Evolutionary conservation across 2,329 filamentous ascomycete genomes (phyloP).

Genomic region (Alternaria gansuensis): DNA sequence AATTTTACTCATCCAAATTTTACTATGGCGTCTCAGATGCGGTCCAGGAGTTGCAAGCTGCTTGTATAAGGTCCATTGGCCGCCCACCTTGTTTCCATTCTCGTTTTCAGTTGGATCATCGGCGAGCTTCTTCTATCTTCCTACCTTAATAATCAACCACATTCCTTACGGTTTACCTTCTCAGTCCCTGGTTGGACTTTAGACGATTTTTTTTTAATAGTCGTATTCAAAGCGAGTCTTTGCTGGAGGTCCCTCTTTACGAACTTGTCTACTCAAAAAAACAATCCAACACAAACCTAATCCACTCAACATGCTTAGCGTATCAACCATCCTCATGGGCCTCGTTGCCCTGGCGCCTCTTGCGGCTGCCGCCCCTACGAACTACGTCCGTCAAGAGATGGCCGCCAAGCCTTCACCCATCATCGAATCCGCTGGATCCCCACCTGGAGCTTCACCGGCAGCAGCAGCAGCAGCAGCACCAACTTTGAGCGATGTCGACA

Average conservation of each 20-base stretch:
- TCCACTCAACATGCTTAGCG: constrained; percentile 51
- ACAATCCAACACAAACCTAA: constrained; percentile 42
- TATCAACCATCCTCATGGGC: constrained; percentile 48
- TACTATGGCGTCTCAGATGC: constrained; percentile 51
- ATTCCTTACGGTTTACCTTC: constrained; percentile 51
- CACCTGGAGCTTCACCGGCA: constrained; percentile 32
- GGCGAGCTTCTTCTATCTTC: constrained; percentile 44
- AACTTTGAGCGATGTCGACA: constrained; percentile 60
- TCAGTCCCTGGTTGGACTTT: constrained; percentile 54
- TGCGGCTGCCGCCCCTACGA: constrained; percentile 44
- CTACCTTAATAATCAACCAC: constrained; percentile 51
- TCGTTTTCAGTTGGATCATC: constrained; percentile 52
- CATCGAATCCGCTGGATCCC: constrained; percentile 26
- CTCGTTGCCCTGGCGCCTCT: constrained; percentile 50
- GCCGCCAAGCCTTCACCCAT: constrained; percentile 27
- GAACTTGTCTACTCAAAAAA: constrained; percentile 29
- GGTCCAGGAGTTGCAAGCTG: constrained; percentile 40
- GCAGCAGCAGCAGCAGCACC: constrained; percentile 37
- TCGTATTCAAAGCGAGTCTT: constrained; percentile 51
- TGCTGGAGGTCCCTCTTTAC: constrained; percentile 47
- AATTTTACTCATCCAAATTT: constrained; percentile 50
- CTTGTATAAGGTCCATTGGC: constrained; percentile 52
- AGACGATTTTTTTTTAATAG: constrained; percentile 46
- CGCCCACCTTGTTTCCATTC: constrained; percentile 49
- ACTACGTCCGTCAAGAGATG: constrained; percentile 36